phyloP scores from a whole-genome alignment of 768 basidiomycete genomes.

The Pholiota molesta region DNA sequence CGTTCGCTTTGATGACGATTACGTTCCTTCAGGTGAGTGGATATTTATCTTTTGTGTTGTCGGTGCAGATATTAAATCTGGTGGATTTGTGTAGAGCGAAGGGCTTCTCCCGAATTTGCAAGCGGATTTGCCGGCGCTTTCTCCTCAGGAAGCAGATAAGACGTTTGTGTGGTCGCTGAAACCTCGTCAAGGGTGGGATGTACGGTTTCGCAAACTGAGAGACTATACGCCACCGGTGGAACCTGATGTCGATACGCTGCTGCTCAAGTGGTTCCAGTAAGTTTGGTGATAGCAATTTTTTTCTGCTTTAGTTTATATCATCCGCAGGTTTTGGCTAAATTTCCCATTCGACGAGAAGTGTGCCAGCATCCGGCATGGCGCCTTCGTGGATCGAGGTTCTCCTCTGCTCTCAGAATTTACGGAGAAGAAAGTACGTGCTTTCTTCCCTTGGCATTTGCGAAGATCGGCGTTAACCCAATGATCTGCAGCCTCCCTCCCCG shows the following conservation, averaged over 20 bases:
- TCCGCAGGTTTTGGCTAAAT: conserved; percentile 49
- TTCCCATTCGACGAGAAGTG: conserved; percentile 35
- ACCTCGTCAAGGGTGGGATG: conserved; percentile 30
- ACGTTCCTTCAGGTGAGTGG: conserved; percentile 55
- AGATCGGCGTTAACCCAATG: neutral
- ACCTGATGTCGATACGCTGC: conserved; percentile 18
- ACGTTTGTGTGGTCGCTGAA: conserved; percentile 35
- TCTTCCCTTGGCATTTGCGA: neutral
- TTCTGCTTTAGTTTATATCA: neutral
- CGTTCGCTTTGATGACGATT: conserved; percentile 62
- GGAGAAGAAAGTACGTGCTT: neutral
- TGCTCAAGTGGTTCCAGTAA: conserved; percentile 47
- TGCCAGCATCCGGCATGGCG: conserved; percentile 45
- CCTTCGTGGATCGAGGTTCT: conserved; percentile 25
- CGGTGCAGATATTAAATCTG: neutral
- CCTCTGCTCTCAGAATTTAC: neutral
- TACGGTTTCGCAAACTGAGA: conserved; percentile 19
- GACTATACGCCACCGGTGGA: neutral
- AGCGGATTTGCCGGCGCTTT: conserved; percentile 27
- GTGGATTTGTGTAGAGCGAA: conserved; percentile 33
- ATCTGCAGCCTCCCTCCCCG: neutral
- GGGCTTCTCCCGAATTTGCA: conserved; percentile 58
- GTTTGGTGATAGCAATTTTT: conserved; percentile 17
- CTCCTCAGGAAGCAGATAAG: conserved; percentile 3
- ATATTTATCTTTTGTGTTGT: neutral